Conservation (phyloP, 495 filamentous ascomycete species). For the Apiosordaria backusii region DNA sequence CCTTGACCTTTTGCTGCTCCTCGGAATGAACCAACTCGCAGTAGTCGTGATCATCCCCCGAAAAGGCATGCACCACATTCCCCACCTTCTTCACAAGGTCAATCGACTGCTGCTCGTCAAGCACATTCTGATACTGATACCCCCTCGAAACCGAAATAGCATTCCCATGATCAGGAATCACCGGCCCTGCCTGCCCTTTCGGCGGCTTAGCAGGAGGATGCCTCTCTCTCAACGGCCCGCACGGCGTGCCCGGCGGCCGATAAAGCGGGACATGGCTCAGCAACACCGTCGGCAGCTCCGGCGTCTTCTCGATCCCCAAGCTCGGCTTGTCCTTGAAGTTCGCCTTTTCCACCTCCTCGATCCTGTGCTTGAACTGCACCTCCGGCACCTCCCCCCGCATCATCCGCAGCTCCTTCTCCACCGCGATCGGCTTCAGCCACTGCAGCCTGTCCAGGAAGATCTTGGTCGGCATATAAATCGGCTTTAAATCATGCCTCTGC, state of each 20-base stretch:
- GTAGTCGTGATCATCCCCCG: constrained; percentile 97
- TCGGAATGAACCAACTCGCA: constrained; percentile 80
- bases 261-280: constrained; percentile 90
- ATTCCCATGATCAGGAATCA: constrained; percentile 69
- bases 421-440: constrained; percentile 47
- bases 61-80: constrained; percentile 77
- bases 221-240: constrained; percentile 83
- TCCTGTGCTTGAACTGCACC: constrained; percentile 49
- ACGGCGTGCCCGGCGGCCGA: constrained; percentile 74
- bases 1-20: constrained; percentile 60
- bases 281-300: constrained; percentile 75
- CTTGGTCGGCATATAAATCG: constrained; percentile 70
- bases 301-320: constrained; percentile 31
- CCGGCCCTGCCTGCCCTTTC: constrained; percentile 49
- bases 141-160: constrained; percentile 70
- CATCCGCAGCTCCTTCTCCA: constrained; percentile 52
- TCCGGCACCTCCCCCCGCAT: constrained; percentile 49
- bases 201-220: constrained; percentile 65
- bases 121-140: constrained; percentile 97
- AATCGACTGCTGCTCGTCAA: constrained; percentile 67
- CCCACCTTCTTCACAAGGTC: constrained; percentile 69
- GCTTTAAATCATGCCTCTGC: constrained; percentile 43
- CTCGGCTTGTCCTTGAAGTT: constrained; percentile 40
- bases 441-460: constrained; percentile 70
- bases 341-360: constrained; percentile 45